These are phyloP conservation scores for Haematococcus lacustris DNA, from an alignment of 139 green algal species.

Conservation along the genomic window DNA sequence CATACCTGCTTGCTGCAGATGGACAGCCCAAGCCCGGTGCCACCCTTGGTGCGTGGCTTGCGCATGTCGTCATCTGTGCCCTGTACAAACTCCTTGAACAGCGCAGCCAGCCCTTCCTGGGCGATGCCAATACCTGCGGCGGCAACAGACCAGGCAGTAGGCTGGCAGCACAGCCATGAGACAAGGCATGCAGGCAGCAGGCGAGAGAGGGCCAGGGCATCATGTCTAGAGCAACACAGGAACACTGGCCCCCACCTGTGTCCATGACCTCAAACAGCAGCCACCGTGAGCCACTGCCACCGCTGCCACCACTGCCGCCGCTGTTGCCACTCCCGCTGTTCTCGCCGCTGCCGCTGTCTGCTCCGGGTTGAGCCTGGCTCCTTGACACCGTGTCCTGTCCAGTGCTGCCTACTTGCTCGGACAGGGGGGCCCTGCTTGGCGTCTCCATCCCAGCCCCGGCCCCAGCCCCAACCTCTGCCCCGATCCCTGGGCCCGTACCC, in stretches of 20 bases:
- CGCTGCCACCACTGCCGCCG: background rate
- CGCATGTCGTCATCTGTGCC: slow-evolving; percentile 69
- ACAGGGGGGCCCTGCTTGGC: too few relatives aligned
- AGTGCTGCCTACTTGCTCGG: too few relatives aligned
- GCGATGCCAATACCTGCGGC: slow-evolving; percentile 49
- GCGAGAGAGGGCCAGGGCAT: too few relatives aligned
- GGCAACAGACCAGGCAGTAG: background rate
- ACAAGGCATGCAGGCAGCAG: too few relatives aligned
- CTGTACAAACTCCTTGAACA: slow-evolving; percentile 76
- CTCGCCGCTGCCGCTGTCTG: background rate
- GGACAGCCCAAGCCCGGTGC: slow-evolving; percentile 54
- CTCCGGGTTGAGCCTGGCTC: background rate
- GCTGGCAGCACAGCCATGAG: background rate
- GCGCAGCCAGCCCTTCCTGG: slow-evolving; percentile 31
- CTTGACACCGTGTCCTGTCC: too few relatives aligned
- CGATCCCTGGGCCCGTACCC: too few relatives aligned
- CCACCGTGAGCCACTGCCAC: slow-evolving; percentile 14
- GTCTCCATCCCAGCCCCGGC: too few relatives aligned
- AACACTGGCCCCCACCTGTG: slow-evolving; percentile 22
- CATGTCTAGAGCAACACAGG: too few relatives aligned
- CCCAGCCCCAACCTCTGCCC: too few relatives aligned
- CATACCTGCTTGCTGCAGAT: slow-evolving; percentile 71
- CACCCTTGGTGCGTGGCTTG: slow-evolving; percentile 48
- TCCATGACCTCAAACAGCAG: slow-evolving; percentile 76
- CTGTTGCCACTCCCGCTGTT: background rate